Conservation (phyloP, 2,329 filamentous ascomycete species). For the Aspergillus pseudotamarii region DNA sequence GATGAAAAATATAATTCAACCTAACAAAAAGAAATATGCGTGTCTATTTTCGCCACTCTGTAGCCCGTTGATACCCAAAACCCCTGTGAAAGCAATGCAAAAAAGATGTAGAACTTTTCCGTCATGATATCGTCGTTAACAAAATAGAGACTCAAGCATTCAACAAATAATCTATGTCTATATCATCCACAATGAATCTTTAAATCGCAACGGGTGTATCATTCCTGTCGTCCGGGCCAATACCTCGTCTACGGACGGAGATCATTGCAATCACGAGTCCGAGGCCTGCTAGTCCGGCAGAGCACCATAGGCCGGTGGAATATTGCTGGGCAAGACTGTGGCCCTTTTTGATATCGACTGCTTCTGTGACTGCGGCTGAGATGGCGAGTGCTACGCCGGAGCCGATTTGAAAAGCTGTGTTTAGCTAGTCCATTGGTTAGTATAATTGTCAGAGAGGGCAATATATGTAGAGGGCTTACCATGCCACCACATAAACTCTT, state of each 20-base stretch:
- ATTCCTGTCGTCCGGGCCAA: constrained; percentile 11
- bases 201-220: constrained; percentile 12
- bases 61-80: background rate
- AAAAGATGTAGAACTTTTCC: background rate
- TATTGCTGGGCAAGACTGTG: constrained; percentile 40
- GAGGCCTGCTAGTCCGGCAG: constrained; percentile 42
- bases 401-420: constrained; percentile 49
- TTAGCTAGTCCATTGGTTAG: constrained; percentile 29
- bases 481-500: constrained; percentile 47
- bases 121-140: background rate
- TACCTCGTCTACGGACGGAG: constrained; percentile 10
- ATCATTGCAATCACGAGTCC: constrained; percentile 28
- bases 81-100: background rate
- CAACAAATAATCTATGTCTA: background rate
- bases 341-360: constrained; percentile 42
- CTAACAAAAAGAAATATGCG: background rate
- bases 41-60: background rate
- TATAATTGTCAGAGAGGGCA: background rate
- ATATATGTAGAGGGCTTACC: constrained; percentile 19
- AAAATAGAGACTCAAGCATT: background rate
- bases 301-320: constrained; percentile 46
- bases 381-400: constrained; percentile 46
- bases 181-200: background rate
- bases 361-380: constrained; percentile 42
- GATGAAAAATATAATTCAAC: no score